Conservation (phyloP, 2,329 filamentous ascomycete genomes). For the Aschersonia sp. region DNA sequence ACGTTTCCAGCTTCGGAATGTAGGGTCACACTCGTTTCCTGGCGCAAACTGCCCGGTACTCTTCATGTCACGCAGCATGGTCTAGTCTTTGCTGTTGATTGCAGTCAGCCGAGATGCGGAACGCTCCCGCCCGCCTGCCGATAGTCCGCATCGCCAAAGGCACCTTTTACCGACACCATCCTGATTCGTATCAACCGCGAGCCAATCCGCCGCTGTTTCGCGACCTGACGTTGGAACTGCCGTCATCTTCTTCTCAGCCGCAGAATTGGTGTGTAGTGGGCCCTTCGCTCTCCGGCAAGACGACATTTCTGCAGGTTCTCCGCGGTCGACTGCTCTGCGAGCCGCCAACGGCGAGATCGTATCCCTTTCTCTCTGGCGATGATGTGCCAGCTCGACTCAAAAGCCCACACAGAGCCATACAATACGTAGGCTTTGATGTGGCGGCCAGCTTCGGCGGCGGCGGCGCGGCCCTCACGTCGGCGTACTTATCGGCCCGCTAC, state of each 20-base stretch:
- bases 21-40: too few species aligned
- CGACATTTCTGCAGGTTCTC: slow-evolving; percentile 67
- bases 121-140: slow-evolving; percentile 25
- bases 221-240: slow-evolving; percentile 54
- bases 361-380: slow-evolving; percentile 58
- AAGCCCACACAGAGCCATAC: slow-evolving; percentile 53
- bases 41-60: too few species aligned
- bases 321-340: slow-evolving; percentile 61
- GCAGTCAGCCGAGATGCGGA: neutral
- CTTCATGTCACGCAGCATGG: neutral
- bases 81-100: neutral
- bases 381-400: slow-evolving; percentile 40
- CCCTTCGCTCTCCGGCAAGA: slow-evolving; percentile 64
- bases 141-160: slow-evolving; percentile 61
- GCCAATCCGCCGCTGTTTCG: slow-evolving; percentile 62
- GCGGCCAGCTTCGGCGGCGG: slow-evolving; percentile 45
- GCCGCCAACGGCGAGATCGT: slow-evolving; percentile 62
- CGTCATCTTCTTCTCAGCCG: slow-evolving; percentile 31
- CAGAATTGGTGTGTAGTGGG: slow-evolving; percentile 78
- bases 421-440: slow-evolving; percentile 81
- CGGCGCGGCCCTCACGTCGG: slow-evolving; percentile 42
- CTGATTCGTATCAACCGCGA: slow-evolving; percentile 31
- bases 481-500: slow-evolving; percentile 81
- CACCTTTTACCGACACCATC: slow-evolving; percentile 71
- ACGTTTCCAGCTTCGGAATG: too few species aligned